These are phyloP conservation scores for Margaritispora aquatica DNA, from an alignment of 495 filamentous ascomycete genomes.

Conservation along the genomic window DNA sequence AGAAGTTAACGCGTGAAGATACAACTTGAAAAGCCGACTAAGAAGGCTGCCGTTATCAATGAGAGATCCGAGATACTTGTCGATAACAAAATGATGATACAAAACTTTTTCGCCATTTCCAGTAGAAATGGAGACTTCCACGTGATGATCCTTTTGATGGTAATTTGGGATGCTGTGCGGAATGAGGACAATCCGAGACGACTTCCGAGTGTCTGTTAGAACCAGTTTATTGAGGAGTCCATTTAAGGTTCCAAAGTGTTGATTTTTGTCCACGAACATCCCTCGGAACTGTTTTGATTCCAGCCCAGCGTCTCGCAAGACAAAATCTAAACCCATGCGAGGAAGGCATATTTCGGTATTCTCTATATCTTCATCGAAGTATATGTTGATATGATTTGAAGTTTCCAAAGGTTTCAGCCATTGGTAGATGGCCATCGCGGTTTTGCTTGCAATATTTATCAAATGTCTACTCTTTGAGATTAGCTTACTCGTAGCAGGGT, in stretches of 20 bases:
- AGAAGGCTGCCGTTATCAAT: conserved; percentile 44
- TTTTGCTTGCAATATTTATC: conserved; percentile 8
- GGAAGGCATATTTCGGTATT: conserved; percentile 44
- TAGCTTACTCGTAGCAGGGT: neutral
- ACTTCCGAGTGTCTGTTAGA: conserved; percentile 24
- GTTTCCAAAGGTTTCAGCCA: conserved; percentile 11
- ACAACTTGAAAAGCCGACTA: conserved; percentile 48
- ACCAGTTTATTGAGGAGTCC: conserved; percentile 52
- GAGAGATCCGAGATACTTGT: conserved; percentile 41
- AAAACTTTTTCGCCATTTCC: conserved; percentile 11
- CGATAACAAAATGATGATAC: conserved; percentile 39
- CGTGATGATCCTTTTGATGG: conserved; percentile 27
- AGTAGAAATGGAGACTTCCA: conserved; percentile 33
- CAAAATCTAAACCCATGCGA: conserved; percentile 42
- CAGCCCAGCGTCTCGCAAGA: conserved; percentile 23
- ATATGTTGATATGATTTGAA: conserved; percentile 6
- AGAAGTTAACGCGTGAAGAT: conserved; percentile 58
- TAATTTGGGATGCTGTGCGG: conserved; percentile 36
- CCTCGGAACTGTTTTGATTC: conserved; percentile 31
- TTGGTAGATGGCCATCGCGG: conserved; percentile 3
- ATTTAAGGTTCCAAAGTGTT: conserved; percentile 46
- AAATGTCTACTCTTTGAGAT: neutral
- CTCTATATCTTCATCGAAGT: conserved; percentile 7
- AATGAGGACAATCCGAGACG: conserved; percentile 39
- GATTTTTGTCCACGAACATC: conserved; percentile 42